Percentiles rank a stretch among this genome's conserved stretches.
phyloP scores from a whole-genome alignment of 139 green algal species.

The Micromonas commoda region DNA sequence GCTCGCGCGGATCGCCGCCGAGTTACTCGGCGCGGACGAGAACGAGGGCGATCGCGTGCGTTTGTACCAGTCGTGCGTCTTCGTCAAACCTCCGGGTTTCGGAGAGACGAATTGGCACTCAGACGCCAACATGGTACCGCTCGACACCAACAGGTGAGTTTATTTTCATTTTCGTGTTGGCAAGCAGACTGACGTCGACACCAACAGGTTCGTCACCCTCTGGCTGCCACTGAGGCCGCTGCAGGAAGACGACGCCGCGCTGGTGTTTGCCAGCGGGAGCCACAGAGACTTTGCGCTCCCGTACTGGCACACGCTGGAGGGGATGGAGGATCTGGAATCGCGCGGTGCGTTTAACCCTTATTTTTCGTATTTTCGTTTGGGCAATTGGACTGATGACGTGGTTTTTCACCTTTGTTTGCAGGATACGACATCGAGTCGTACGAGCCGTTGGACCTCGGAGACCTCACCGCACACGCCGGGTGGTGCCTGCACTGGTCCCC shows the following conservation, averaged over 20 bases:
- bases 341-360: too few relatives aligned
- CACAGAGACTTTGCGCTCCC: constrained; percentile 63
- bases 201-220: constrained; percentile 54
- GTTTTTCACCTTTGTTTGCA: too few relatives aligned
- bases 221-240: constrained; percentile 57
- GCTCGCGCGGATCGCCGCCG: constrained; percentile 41
- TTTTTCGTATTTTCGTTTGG: too few relatives aligned
- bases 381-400: too few relatives aligned
- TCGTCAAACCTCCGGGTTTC: constrained; percentile 54
- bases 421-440: constrained; percentile 39
- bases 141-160: constrained; percentile 62
- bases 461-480: constrained; percentile 55
- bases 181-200: too few relatives aligned
- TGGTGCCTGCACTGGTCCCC: constrained; percentile 55
- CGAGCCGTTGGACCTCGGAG: constrained; percentile 43
- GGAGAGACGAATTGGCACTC: constrained; percentile 53
- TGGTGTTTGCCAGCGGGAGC: constrained; percentile 51
- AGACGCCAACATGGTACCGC: constrained; percentile 52
- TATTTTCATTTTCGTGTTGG: too few relatives aligned
- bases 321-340: constrained; percentile 35
- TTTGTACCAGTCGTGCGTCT: constrained; percentile 56
- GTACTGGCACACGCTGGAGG: constrained; percentile 55
- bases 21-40: constrained; percentile 39
- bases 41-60: constrained; percentile 24
- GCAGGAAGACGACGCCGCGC: constrained; percentile 32